Conservation (phyloP, 768 basidiomycete genomes). For the Boletus huronensis region DNA sequence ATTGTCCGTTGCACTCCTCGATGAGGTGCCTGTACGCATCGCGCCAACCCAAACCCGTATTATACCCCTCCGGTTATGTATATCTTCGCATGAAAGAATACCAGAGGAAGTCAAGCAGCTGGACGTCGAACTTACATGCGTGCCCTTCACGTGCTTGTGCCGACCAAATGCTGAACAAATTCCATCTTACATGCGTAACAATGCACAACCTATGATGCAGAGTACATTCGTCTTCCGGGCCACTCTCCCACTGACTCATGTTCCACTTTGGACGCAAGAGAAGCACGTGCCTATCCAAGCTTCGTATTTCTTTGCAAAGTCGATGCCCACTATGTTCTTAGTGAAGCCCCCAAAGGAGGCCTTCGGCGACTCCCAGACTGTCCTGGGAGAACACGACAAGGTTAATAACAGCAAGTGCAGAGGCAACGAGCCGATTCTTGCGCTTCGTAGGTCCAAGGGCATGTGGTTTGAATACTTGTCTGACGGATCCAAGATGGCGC, state of each 20-base stretch:
- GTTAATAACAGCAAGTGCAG: slow-evolving; percentile 1
- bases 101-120: slow-evolving; percentile 32
- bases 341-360: slow-evolving; percentile 51
- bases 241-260: slow-evolving; percentile 45
- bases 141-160: slow-evolving; percentile 1
- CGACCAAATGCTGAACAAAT: background rate
- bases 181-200: background rate
- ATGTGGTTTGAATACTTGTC: background rate
- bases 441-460: slow-evolving; percentile 50
- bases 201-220: background rate
- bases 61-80: slow-evolving; percentile 49
- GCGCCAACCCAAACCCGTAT: slow-evolving; percentile 63
- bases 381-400: background rate
- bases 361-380: slow-evolving; percentile 16
- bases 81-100: slow-evolving; percentile 35
- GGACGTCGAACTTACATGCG: slow-evolving; percentile 37
- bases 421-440: slow-evolving; percentile 50
- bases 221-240: slow-evolving; percentile 29
- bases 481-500: slow-evolving; percentile 65
- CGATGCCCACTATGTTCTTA: slow-evolving; percentile 55
- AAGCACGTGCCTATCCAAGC: slow-evolving; percentile 43
- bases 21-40: slow-evolving; percentile 33
- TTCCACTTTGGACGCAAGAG: slow-evolving; percentile 37
- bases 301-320: slow-evolving; percentile 54
- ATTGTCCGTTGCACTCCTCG: slow-evolving; percentile 18